Percentiles rank a stretch among this genome's conserved stretches.
Conservation (phyloP, 1,284 basidiomycete genomes). For the Trametes sp. region DNA sequence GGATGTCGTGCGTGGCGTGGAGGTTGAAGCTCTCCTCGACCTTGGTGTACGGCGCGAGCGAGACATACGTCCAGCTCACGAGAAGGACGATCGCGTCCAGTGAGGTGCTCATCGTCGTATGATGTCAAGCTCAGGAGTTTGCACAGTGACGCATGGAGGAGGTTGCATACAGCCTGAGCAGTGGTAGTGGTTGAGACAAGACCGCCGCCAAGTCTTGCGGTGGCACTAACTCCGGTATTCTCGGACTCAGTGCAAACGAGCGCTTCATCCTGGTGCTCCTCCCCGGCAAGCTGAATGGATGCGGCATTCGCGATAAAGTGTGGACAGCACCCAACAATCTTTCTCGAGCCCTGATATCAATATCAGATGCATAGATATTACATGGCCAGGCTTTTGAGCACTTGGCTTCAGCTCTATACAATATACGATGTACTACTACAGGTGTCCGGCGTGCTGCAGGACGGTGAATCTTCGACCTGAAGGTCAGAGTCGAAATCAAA, state of each 20-base stretch:
- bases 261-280: too few species aligned
- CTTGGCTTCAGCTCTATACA: too few species aligned
- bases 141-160: not conserved
- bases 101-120: constrained; percentile 44
- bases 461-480: too few species aligned
- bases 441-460: too few species aligned
- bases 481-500: not conserved
- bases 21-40: constrained; percentile 98
- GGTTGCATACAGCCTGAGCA: not conserved
- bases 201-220: not conserved
- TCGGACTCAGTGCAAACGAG: not conserved
- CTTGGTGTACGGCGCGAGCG: constrained; percentile 90
- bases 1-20: constrained; percentile 90
- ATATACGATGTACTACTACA: too few species aligned
- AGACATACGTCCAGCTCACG: constrained; percentile 70
- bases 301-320: too few species aligned
- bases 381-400: too few species aligned
- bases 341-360: too few species aligned
- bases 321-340: too few species aligned
- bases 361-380: too few species aligned
- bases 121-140: not conserved
- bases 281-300: too few species aligned
- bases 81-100: constrained; percentile 66
- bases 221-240: not conserved
- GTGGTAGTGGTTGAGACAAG: not conserved